Conservation (phyloP, 2,329 filamentous ascomycete genomes). For the Sporothrix luriei region DNA sequence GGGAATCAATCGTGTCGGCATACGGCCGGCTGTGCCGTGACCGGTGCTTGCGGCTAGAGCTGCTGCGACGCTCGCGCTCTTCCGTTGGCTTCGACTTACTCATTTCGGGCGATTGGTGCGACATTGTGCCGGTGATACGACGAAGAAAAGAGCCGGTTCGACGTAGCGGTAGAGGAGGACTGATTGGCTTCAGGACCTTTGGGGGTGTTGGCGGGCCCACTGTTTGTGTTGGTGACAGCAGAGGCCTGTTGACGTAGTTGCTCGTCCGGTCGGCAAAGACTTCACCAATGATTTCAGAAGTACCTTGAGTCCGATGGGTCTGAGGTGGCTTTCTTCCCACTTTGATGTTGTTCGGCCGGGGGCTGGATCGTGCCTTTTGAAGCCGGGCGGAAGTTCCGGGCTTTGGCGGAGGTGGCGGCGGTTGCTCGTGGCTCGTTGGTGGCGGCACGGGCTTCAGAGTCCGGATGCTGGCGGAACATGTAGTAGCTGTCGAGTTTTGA, state of each 20-base stretch:
- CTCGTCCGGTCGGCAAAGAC: conserved; percentile 30
- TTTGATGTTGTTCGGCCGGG: conserved; percentile 17
- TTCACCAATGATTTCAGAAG: conserved; percentile 34
- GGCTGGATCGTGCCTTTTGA: neutral
- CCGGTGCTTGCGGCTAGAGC: conserved; percentile 50
- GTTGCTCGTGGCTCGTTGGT: neutral
- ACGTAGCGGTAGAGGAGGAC: conserved; percentile 8
- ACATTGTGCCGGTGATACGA: conserved; percentile 16
- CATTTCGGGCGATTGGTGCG: conserved; percentile 16
- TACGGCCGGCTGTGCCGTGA: conserved; percentile 64
- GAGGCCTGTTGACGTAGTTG: conserved; percentile 3
- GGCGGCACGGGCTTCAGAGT: neutral
- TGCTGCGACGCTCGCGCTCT: conserved; percentile 18
- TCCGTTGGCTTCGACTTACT: conserved; percentile 9
- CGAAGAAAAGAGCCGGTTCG: conserved; percentile 24
- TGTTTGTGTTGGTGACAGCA: neutral
- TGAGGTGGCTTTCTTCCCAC: conserved; percentile 35
- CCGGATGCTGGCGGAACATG: neutral
- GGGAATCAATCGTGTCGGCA: conserved; percentile 76
- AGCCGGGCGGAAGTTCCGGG: neutral
- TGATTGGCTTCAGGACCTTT: neutral
- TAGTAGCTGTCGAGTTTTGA: neutral
- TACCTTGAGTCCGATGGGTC: conserved; percentile 40
- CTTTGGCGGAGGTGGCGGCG: neutral
- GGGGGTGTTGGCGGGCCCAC: neutral